phyloP scores from a whole-genome alignment of 208 protist genomes.

The Acanthamoeba culbertsoni region DNA sequence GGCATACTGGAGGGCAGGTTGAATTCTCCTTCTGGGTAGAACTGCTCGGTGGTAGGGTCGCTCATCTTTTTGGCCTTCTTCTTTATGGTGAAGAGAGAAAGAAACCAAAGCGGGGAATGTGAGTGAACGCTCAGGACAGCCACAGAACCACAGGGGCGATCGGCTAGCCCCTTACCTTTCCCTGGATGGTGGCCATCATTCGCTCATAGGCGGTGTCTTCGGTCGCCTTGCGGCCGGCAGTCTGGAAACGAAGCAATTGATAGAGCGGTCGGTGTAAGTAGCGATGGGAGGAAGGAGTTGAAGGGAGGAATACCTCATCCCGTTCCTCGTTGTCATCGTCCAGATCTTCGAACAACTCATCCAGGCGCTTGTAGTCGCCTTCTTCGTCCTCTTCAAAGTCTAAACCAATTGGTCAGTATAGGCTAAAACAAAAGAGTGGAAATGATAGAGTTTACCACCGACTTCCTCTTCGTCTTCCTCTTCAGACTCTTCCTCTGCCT shows the following conservation, averaged over 20 bases:
- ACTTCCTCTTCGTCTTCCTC: not conserved
- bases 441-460: not conserved
- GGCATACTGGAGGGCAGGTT: slow-evolving; percentile 23
- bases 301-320: not conserved
- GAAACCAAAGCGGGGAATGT: not conserved
- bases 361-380: slow-evolving; percentile 9
- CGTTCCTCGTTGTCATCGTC: not conserved
- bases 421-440: not conserved
- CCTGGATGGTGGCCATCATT: slow-evolving; percentile 40
- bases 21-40: slow-evolving; percentile 52
- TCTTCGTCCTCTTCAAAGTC: slow-evolving; percentile 13
- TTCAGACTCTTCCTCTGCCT: not conserved
- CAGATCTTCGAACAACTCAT: slow-evolving; percentile 44
- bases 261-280: not conserved
- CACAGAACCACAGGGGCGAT: not conserved
- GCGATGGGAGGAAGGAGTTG: not conserved
- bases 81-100: not conserved
- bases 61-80: not conserved
- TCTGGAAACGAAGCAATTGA: not conserved
- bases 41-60: not conserved
- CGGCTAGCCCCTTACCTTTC: not conserved
- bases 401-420: not conserved
- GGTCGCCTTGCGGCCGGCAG: not conserved
- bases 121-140: not conserved
- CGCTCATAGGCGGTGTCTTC: slow-evolving; percentile 33